phyloP scores from a whole-genome alignment of 2,329 filamentous ascomycete genomes.

The Pseudophaeomoniella oleicola region DNA sequence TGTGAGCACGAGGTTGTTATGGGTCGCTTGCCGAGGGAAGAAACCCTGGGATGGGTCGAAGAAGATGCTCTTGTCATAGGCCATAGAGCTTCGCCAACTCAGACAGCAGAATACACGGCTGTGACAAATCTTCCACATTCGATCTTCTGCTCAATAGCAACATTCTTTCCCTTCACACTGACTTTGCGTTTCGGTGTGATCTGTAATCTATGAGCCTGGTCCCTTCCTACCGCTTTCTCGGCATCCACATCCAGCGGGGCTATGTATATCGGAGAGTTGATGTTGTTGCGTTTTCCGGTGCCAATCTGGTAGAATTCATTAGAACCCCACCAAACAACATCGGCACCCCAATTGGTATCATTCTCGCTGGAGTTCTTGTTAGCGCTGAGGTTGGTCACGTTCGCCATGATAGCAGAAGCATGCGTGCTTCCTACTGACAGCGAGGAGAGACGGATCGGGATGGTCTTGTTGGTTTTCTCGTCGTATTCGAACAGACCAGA shows the following conservation, averaged over 20 bases:
- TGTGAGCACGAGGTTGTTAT: no score
- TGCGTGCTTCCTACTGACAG: conserved; percentile 70
- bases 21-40: no score
- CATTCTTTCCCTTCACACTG: conserved; percentile 53
- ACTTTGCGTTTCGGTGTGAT: conserved; percentile 64
- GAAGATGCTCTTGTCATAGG: no score
- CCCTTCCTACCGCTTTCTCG: conserved; percentile 46
- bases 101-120: conserved; percentile 61
- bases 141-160: conserved; percentile 69
- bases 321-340: conserved; percentile 85
- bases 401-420: conserved; percentile 68
- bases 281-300: conserved; percentile 74
- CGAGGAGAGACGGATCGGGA: conserved; percentile 63
- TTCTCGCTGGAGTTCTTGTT: conserved; percentile 38
- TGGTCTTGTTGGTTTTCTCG: conserved; percentile 49
- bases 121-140: conserved; percentile 75
- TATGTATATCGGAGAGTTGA: conserved; percentile 63
- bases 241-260: conserved; percentile 54
- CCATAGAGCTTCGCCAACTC: no score
- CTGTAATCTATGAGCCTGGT: conserved; percentile 61
- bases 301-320: conserved; percentile 92
- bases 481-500: conserved; percentile 80
- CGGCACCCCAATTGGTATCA: conserved; percentile 75
- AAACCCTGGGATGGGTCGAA: no score
- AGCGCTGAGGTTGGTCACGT: conserved; percentile 54